Conservation (phyloP, 176 grass and related monocot species). For the Oryza coarctata region DNA sequence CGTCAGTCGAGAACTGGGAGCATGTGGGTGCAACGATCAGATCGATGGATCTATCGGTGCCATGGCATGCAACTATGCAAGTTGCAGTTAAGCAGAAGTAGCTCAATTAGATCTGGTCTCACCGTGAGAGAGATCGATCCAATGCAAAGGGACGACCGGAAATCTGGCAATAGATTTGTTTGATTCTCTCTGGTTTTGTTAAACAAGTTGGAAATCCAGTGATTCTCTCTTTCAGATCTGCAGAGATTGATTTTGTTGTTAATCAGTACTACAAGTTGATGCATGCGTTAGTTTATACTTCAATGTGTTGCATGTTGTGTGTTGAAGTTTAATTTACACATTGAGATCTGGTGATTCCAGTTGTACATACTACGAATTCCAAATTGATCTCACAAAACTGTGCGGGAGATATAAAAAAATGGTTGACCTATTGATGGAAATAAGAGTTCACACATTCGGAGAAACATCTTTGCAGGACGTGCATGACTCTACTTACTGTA, state of each 20-base stretch:
- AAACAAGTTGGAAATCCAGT: not conserved
- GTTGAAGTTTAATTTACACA: not conserved
- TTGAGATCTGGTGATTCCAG: not conserved
- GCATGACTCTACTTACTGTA: no score
- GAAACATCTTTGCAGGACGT: no score
- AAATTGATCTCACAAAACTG: not conserved
- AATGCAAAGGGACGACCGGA: not conserved
- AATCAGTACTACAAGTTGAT: not conserved
- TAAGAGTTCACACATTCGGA: no score
- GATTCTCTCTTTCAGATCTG: not conserved
- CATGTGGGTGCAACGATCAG: conserved; percentile 5
- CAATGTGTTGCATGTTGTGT: not conserved
- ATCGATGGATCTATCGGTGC: not conserved
- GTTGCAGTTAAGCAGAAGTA: not conserved
- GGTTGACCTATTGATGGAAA: not conserved
- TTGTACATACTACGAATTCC: not conserved
- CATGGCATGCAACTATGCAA: not conserved
- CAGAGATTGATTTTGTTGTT: not conserved
- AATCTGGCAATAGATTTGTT: not conserved
- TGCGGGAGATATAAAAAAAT: not conserved
- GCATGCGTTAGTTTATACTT: not conserved
- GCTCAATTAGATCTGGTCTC: not conserved
- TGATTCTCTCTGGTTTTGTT: not conserved
- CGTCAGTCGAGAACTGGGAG: not conserved
- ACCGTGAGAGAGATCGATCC: not conserved